Conservation (phyloP, 345 rosid genomes). For the Eucalyptus sp. region DNA sequence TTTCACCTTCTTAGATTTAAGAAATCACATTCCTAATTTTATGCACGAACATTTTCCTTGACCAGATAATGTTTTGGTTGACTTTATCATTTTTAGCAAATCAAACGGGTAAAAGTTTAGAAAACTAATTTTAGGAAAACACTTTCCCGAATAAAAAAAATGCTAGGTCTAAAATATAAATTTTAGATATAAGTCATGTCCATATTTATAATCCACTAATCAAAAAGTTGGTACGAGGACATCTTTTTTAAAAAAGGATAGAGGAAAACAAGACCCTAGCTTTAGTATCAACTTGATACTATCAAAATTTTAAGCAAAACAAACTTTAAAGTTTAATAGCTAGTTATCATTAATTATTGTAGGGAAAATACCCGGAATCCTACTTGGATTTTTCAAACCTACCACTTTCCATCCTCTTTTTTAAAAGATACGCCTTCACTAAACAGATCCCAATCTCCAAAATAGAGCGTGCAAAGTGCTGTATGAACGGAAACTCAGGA, state of each 20-base stretch:
- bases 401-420: neutral
- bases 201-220: too few relatives aligned
- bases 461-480: neutral
- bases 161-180: neutral
- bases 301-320: neutral
- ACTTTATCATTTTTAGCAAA: neutral
- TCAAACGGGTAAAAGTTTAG: fast-evolving
- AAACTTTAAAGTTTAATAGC: neutral
- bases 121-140: too few relatives aligned
- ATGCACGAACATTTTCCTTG: too few relatives aligned
- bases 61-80: neutral
- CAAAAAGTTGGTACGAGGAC: neutral
- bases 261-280: neutral
- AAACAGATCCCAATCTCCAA: neutral
- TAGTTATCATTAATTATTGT: neutral
- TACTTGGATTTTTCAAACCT: neutral
- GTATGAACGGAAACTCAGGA: neutral
- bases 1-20: neutral
- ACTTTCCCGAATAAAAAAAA: neutral
- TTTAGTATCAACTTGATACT: too few relatives aligned
- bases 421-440: neutral
- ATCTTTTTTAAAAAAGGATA: neutral
- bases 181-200: neutral
- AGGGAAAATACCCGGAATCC: neutral
- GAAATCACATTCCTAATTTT: neutral